phyloP scores from a whole-genome alignment of 306 rosid species.

The Castanea mollissima region DNA sequence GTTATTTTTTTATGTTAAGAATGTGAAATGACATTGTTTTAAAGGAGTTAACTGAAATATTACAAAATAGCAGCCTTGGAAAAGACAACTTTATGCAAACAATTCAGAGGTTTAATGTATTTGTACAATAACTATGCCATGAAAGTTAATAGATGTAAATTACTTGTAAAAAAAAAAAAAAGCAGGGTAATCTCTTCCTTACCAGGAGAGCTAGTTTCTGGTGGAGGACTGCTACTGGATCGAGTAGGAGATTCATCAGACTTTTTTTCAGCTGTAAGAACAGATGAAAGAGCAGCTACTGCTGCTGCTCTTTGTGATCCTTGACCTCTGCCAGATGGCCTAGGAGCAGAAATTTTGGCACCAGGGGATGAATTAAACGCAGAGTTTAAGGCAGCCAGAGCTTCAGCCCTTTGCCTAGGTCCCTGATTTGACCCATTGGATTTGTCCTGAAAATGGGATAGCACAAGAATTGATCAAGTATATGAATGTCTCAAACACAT shows the following conservation, averaged over 20 bases:
- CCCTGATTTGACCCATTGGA: constrained; percentile 66
- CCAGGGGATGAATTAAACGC: constrained; percentile 77
- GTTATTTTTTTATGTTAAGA: too few relatives aligned
- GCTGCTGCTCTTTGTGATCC: constrained; percentile 99
- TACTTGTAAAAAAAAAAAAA: too few relatives aligned
- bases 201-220: constrained; percentile 57
- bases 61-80: background rate
- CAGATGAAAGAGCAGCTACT: constrained; percentile 94
- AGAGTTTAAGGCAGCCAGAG: constrained; percentile 84
- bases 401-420: constrained; percentile 98
- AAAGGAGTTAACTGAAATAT: background rate
- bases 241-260: constrained; percentile 68
- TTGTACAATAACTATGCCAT: background rate
- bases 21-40: too few relatives aligned
- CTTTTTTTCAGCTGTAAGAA: constrained; percentile 92
- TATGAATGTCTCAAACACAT: background rate
- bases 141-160: background rate
- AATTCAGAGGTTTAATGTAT: background rate
- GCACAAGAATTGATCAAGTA: constrained; percentile 16
- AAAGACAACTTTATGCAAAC: background rate
- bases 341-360: constrained; percentile 39
- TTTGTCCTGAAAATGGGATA: constrained; percentile 58
- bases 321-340: constrained; percentile 50
- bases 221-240: constrained; percentile 54
- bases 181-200: constrained; percentile 22